Percentiles rank a stretch among this genome's conserved stretches.
Evolutionary conservation across 1,139 yeast genomes (phyloP).

Genomic region (Hyphopichia buzzinii): DNA sequence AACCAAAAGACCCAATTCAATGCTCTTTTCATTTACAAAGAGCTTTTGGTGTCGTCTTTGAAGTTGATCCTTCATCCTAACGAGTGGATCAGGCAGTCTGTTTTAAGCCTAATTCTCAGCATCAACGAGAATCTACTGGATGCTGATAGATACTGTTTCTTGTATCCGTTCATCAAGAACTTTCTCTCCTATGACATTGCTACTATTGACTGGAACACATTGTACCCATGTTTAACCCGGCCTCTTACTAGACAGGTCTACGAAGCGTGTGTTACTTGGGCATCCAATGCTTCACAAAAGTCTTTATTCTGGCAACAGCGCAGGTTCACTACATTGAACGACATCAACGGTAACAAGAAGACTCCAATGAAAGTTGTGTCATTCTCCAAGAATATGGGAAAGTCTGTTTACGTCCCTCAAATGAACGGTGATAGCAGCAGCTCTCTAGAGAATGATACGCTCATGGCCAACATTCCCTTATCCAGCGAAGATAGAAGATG

Average conservation of each 20-base stretch:
- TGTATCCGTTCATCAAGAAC: constrained; percentile 79
- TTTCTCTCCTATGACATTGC: constrained; percentile 75
- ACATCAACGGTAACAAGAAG: constrained; percentile 7
- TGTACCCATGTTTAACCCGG: constrained; percentile 62
- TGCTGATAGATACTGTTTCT: constrained; percentile 80
- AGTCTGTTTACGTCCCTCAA: constrained; percentile 36
- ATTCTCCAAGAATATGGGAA: constrained; percentile 36
- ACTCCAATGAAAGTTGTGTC: constrained; percentile 16
- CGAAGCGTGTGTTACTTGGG: constrained; percentile 72
- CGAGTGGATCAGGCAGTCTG: constrained; percentile 76
- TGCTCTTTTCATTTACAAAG: constrained; percentile 40
- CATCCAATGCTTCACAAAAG: constrained; percentile 54
- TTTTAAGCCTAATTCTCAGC: constrained; percentile 58
- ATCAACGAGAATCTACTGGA: constrained; percentile 61
- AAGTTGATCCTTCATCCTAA: constrained; percentile 73
- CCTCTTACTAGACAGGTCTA: constrained; percentile 69
- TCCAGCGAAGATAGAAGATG: constrained; percentile 73
- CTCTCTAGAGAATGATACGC: background rate
- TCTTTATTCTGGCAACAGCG: constrained; percentile 69
- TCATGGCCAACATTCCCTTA: constrained; percentile 22
- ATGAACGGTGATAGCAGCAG: constrained; percentile 12
- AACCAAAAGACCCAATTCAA: constrained; percentile 41
- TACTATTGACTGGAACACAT: constrained; percentile 59
- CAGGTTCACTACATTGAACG: constrained; percentile 12
- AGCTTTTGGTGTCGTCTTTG: constrained; percentile 29